Percentiles rank a stretch among this genome's conserved stretches.
Conservation (phyloP, 2,329 filamentous ascomycete genomes). For the Simplicillium aogashimaense region DNA sequence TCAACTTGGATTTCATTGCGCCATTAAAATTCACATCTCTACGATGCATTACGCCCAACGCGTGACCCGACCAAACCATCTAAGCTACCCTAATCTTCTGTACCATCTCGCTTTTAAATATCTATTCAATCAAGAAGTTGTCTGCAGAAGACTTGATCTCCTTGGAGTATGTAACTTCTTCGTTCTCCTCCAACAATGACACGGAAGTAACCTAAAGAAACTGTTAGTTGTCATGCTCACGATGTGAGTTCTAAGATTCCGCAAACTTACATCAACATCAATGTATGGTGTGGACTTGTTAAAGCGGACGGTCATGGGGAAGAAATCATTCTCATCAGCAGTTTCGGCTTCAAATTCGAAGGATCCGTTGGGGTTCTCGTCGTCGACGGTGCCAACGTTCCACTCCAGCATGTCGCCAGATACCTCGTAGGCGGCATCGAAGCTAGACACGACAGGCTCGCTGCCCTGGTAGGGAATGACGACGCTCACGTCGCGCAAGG, state of each 20-base stretch:
- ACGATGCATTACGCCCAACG: conserved; percentile 3
- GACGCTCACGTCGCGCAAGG: conserved; percentile 75
- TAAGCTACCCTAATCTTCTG: background rate
- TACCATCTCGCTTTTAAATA: conserved; percentile 5
- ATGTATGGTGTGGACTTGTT: conserved; percentile 78
- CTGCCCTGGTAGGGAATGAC: conserved; percentile 76
- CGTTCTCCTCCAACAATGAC: conserved; percentile 61
- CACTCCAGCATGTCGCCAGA: conserved; percentile 89
- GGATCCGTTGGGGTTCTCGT: conserved; percentile 70
- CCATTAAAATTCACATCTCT: conserved; percentile 9
- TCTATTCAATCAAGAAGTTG: conserved; percentile 65
- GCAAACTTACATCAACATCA: conserved; percentile 76
- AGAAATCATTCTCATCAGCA: conserved; percentile 86
- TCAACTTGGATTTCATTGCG: conserved; percentile 6
- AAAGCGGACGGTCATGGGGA: conserved; percentile 92
- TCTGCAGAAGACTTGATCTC: conserved; percentile 71
- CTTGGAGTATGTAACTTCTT: conserved; percentile 75
- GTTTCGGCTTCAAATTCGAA: conserved; percentile 95
- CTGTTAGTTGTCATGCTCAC: conserved; percentile 14
- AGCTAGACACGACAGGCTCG: conserved; percentile 84
- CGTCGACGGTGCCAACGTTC: conserved; percentile 79
- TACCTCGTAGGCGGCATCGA: conserved; percentile 90
- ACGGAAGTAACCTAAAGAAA: conserved; percentile 53
- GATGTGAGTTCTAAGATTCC: too few species aligned
- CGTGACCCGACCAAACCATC: background rate